Conservation (phyloP, 495 filamentous ascomycete species). For the Penicillium canariense region DNA sequence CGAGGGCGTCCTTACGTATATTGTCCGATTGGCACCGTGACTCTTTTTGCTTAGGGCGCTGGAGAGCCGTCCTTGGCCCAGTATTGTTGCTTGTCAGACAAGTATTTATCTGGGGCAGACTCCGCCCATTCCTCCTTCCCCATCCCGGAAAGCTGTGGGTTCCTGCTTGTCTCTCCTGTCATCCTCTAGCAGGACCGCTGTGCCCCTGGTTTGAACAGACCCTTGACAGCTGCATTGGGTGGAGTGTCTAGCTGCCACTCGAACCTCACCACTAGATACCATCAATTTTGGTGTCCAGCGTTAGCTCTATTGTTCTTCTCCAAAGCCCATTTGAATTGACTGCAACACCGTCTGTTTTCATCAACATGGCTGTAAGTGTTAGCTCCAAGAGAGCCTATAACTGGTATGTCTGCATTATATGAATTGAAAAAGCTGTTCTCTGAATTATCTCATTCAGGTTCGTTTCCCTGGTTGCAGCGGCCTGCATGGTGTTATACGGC, state of each 20-base stretch:
- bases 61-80: constrained; percentile 3
- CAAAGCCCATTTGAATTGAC: not conserved
- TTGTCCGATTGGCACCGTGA: constrained; percentile 17
- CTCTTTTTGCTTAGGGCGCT: constrained; percentile 12
- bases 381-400: constrained; percentile 39
- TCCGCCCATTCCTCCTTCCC: constrained; percentile 7
- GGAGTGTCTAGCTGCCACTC: not conserved
- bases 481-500: constrained; percentile 67
- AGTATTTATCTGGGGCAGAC: constrained; percentile 23
- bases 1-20: constrained; percentile 12
- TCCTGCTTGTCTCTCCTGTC: not conserved
- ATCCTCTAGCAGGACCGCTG: not conserved
- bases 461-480: constrained; percentile 58
- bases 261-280: not conserved
- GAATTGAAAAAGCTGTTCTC: not conserved
- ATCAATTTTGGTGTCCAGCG: not conserved
- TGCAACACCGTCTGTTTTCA: not conserved
- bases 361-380: constrained; percentile 20
- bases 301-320: not conserved
- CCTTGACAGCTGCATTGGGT: not conserved
- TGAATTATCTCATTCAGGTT: constrained; percentile 42
- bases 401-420: constrained; percentile 27
- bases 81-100: not conserved
- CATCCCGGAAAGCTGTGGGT: constrained; percentile 3
- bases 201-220: not conserved